phyloP scores from a whole-genome alignment of 345 rosid species.

The Salix suchowensis region DNA sequence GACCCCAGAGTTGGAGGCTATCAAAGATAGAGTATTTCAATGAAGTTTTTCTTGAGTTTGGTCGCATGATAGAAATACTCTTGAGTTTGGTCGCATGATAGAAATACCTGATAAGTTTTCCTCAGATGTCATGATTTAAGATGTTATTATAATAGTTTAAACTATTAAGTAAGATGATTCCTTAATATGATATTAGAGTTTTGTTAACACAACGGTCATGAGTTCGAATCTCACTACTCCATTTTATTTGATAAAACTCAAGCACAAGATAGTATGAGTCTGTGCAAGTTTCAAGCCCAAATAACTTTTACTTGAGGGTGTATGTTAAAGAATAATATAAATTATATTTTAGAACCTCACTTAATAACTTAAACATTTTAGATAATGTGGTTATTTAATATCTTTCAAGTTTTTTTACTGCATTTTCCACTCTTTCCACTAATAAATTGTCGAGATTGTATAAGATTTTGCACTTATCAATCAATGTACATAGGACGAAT shows the following conservation, averaged over 20 bases:
- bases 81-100: neutral
- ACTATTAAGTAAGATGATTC: rapidly evolving
- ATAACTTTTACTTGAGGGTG: too few species aligned
- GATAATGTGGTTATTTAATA: too few species aligned
- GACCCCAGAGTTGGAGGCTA: neutral
- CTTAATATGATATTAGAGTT: too few species aligned
- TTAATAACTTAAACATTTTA: too few species aligned
- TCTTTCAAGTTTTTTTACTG: neutral
- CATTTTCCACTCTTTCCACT: neutral
- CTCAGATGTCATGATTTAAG: neutral
- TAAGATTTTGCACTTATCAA: too few species aligned
- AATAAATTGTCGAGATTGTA: neutral
- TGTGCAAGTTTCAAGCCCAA: too few species aligned
- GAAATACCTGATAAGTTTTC: neutral
- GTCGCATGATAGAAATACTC: neutral
- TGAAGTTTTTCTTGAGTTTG: neutral
- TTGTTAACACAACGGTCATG: too few species aligned
- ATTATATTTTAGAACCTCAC: too few species aligned
- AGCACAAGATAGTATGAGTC: too few species aligned
- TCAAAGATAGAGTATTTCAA: neutral
- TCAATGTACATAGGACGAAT: neutral
- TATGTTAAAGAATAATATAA: too few species aligned
- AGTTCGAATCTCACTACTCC: too few species aligned
- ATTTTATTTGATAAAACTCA: too few species aligned
- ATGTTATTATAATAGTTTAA: neutral